Base-by-base conservation (phyloP, 768 basidiomycete species). In the Astraeus odoratus region DNA sequence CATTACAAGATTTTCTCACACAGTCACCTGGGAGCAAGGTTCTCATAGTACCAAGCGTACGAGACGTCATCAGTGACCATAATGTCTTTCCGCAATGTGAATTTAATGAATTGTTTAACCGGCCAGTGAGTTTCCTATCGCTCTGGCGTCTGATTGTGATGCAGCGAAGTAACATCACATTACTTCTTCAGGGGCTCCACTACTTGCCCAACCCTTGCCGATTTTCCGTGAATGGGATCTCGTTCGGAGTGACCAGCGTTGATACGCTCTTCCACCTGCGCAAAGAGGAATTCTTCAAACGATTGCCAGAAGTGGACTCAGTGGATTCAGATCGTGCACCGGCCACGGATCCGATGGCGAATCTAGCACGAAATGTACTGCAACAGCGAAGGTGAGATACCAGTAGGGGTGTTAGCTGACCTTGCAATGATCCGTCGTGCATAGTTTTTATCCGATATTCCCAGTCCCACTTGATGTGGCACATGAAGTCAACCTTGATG, bases 361-460 rank as follows among this genome's bases (percentile, higher is more conserved):
- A 80, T 54, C 64, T 86, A 7, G 84, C 85, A 50, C 73, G 91
- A 18, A 85, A 91, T 57, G 54, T 99, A 8, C 66, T 98, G 26
- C 78, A 90, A 44, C 96, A 99, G 55, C 74, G 90, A 61, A 91
- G 83, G 93, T 91, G 48, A 30, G 67, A 57, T 15, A 36, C 35
- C 13, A 5, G n/a, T n/a, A n/a, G n/a, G n/a, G 16, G 8, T 43
- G 25, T 42, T 19, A 1, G 23, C 34, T 27, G 1, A 33, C 22
- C 22, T 1, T 26, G 20, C 0, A 26, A 48, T 48, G 42, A 46
- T 38, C 22, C 5, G 3, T 22, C 1, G 19, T 29, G 16, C 10
- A 16, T 58, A 97, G 92, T 56, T 96, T 96, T 68, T 99, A 98
- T 60, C 96, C 96, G 0, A 65, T 96, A 31, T 97, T 97, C 64